Evolutionary conservation across 345 rosid species (phyloP).

Genomic region (Citrus glauca): DNA sequence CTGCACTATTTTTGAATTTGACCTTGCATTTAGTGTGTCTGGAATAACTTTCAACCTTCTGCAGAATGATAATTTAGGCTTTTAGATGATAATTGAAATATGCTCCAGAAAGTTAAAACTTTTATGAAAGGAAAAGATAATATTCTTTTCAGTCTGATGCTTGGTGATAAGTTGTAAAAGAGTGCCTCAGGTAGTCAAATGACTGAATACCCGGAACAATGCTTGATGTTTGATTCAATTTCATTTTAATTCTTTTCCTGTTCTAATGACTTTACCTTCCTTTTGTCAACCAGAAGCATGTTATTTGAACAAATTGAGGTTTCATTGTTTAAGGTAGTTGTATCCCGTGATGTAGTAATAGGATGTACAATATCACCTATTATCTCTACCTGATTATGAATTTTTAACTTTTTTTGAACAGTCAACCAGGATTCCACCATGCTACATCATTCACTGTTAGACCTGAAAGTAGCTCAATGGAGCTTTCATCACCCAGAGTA

Average conservation of each 20-base stretch:
- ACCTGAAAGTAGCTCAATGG: constrained; percentile 59
- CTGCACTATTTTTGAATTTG: constrained; percentile 1
- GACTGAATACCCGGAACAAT: neutral
- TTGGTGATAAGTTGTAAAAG: neutral
- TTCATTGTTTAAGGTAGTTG: neutral
- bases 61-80: neutral
- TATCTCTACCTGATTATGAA: constrained; percentile 19
- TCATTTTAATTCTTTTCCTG: neutral
- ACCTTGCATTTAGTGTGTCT: neutral
- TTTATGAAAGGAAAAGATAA: no score
- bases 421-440: constrained; percentile 53
- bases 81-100: neutral
- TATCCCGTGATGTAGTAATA: neutral
- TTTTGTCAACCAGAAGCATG: neutral
- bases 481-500: constrained; percentile 64
- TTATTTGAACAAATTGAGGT: neutral
- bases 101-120: neutral
- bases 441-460: constrained; percentile 40
- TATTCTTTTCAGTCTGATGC: neutral
- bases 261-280: neutral
- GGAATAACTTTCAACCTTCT: neutral
- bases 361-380: neutral
- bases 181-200: neutral
- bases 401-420: constrained; percentile 27
- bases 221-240: neutral